These are phyloP conservation scores for Pythium grandisporangium DNA, from an alignment of 352 stramenopile species.

Conservation along the genomic window DNA sequence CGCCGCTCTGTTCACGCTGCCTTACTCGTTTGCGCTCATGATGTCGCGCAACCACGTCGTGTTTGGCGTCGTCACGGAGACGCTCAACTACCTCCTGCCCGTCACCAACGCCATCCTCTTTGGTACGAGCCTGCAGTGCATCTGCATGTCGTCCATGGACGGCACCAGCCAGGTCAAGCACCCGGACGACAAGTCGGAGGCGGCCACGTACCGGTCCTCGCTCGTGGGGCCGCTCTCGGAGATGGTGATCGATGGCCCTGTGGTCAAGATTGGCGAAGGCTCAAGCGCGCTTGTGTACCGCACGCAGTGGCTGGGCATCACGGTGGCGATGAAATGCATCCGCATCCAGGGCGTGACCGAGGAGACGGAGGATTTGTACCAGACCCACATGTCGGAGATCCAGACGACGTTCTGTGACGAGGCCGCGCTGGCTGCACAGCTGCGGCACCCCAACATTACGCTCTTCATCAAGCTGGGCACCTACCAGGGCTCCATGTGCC, in stretches of 20 bases:
- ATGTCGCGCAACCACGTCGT: slow-evolving; percentile 12
- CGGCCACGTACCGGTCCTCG: slow-evolving; percentile 7
- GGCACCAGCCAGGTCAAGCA: not conserved
- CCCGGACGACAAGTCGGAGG: not conserved
- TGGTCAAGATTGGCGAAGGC: slow-evolving; percentile 57
- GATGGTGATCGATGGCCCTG: slow-evolving; percentile 49
- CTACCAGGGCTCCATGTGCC: slow-evolving; percentile 54
- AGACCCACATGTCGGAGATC: slow-evolving; percentile 52
- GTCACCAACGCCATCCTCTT: slow-evolving; percentile 59
- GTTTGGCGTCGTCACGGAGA: slow-evolving; percentile 35
- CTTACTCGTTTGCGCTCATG: slow-evolving; percentile 34
- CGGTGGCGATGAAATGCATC: slow-evolving; percentile 67
- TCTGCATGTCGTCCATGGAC: slow-evolving; percentile 4
- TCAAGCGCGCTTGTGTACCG: slow-evolving; percentile 61
- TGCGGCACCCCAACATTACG: slow-evolving; percentile 69
- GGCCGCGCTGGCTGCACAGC: slow-evolving; percentile 41
- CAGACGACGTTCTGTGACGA: slow-evolving; percentile 61
- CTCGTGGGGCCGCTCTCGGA: slow-evolving; percentile 25
- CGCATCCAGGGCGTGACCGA: slow-evolving; percentile 32
- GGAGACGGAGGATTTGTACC: slow-evolving; percentile 43
- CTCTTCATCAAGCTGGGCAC: slow-evolving; percentile 64
- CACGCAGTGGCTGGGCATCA: slow-evolving; percentile 65
- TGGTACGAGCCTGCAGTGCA: slow-evolving; percentile 49
- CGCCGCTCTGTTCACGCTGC: slow-evolving; percentile 35
- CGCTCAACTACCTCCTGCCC: slow-evolving; percentile 45